Base-by-base conservation (phyloP, 371 early-diverging fungal species). In the Thermomucor indicae-seudaticae region DNA sequence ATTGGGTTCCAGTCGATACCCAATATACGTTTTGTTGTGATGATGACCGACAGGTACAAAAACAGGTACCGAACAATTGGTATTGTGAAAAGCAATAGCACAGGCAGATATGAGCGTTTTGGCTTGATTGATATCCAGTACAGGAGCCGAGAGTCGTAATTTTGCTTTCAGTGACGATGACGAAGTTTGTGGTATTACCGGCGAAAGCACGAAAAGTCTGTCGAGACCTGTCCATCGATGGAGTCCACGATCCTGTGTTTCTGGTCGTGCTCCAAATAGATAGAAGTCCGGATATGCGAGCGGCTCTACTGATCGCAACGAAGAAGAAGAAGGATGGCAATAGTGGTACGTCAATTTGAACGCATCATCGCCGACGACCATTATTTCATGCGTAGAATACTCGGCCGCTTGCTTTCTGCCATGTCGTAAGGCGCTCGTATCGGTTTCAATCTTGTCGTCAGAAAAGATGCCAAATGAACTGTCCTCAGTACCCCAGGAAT, bases 11-110 rank as follows among this genome's bases (percentile, higher is more conserved):
- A 79, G 61, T 51, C 75, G 70, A 34, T 78, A 75, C 1, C 89
- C 92, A 2, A 68, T 72, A 55, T 79, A 91, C 54, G 86, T 62
- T 14, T 53, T 60, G 56, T 80, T 78, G 55, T 86, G 77, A 6
- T 69, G 58, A 12, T 85, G 84, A 7, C 89, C 89, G 3, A 79
- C 78, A 0, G 86, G 88, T 5, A 88, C 78, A 72, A 91, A 92
- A 8, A 82, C 80, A 16, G 92, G 90, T 23, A 90, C 65, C 25
- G 61, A 65, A 58, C 91, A 91, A 11, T 70, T 78, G 2, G 75
- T 80, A 58, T 88, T 88, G 40, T 83, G 81, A 42, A 88, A 74
- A 0, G 92, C 91, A 24, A 89, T 78, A 14, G 81, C 75, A 55
- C 89, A 81, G 4, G 90, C 80, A 0, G 90, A 88, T 17, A 84